A percentile compares a stretch with the other conserved stretches of the same genome.
Evolutionary conservation across 257 asterid species (phyloP).

Genomic region (Plantago elongata): DNA sequence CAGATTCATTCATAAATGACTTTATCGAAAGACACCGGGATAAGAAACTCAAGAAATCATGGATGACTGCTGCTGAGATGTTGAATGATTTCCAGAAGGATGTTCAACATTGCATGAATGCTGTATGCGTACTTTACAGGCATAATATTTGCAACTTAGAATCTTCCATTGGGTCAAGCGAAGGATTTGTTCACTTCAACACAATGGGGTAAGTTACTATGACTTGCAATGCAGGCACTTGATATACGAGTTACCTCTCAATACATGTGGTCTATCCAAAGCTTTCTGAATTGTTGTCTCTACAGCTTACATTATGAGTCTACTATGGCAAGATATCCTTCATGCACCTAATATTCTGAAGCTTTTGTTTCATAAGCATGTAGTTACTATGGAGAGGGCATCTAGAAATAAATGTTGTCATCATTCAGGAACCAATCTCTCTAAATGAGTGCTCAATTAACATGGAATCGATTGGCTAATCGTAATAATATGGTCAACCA

Average conservation of each 20-base stretch:
- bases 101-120: constrained; percentile 26
- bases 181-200: constrained; percentile 15
- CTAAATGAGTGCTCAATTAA: too few relatives aligned
- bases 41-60: constrained; percentile 1
- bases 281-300: too few relatives aligned
- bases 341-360: too few relatives aligned
- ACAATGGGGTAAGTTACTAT: constrained; percentile 19
- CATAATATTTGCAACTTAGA: constrained; percentile 11
- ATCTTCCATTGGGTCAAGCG: constrained; percentile 4
- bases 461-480: background rate
- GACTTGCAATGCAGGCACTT: background rate
- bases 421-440: too few relatives aligned
- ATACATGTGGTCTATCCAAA: too few relatives aligned
- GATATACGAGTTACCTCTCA: too few relatives aligned
- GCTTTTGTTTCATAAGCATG: too few relatives aligned
- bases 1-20: background rate
- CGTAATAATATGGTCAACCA: too few relatives aligned
- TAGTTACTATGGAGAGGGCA: too few relatives aligned
- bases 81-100: constrained; percentile 22
- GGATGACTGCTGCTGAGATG: constrained; percentile 17
- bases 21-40: background rate
- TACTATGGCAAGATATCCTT: too few relatives aligned
- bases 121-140: constrained; percentile 33
- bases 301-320: too few relatives aligned
- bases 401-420: too few relatives aligned